Evolutionary conservation across 2,329 filamentous ascomycete species (phyloP).

Genomic region (Calycina marina): DNA sequence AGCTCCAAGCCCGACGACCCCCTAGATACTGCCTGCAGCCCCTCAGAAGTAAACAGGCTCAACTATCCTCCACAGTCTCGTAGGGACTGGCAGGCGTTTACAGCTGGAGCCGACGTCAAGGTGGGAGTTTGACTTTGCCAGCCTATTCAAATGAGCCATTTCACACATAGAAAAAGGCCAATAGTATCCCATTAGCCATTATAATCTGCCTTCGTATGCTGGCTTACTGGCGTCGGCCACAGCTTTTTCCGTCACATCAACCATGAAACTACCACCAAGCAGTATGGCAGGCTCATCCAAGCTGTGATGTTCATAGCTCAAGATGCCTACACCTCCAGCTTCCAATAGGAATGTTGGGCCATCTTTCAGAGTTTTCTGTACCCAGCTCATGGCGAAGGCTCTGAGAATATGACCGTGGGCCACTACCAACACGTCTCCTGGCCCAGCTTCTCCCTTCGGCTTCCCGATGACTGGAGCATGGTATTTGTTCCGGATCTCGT

Average conservation of each 20-base stretch:
- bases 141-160: no score
- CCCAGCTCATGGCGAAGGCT: slow-evolving; percentile 80
- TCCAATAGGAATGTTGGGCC: slow-evolving; percentile 70
- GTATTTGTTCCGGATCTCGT: slow-evolving; percentile 49
- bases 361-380: slow-evolving; percentile 55
- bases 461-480: slow-evolving; percentile 48
- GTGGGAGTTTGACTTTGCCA: background rate
- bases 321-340: slow-evolving; percentile 67
- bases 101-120: no score
- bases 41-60: no score
- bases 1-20: no score
- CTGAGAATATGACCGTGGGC: slow-evolving; percentile 84
- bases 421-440: slow-evolving; percentile 57
- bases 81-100: no score
- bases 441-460: slow-evolving; percentile 24
- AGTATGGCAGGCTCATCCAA: slow-evolving; percentile 69
- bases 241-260: slow-evolving; percentile 15
- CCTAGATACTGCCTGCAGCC: no score
- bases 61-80: no score
- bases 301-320: slow-evolving; percentile 72
- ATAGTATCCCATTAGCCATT: no score
- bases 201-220: background rate
- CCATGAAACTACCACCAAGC: slow-evolving; percentile 46
- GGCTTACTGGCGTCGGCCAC: slow-evolving; percentile 1
- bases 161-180: background rate